Base-by-base conservation (phyloP, 352 stramenopile species). In the Pythium guiyangense region DNA sequence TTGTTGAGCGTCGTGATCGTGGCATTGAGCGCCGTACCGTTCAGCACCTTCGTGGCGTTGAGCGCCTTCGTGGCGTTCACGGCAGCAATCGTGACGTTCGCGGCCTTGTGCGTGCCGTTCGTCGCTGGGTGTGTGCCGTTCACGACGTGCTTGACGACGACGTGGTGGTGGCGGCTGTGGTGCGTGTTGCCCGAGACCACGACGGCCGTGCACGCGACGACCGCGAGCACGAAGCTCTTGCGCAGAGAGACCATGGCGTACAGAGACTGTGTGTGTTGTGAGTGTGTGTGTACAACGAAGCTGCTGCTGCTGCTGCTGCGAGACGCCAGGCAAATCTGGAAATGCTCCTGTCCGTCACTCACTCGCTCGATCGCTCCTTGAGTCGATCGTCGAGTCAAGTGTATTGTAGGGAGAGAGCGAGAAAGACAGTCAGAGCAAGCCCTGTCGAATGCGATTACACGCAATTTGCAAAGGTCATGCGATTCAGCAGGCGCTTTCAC, bases 21-120 rank as follows among this genome's bases (percentile, higher is more conserved):
- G 15, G 6, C 27, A n/a, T n/a, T n/a, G n/a, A n/a, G n/a, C n/a
- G n/a, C n/a, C n/a, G n/a, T n/a, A n/a, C n/a, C n/a, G n/a, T n/a
- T n/a, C n/a, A n/a, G n/a, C n/a, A n/a, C n/a, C n/a, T n/a, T n/a
- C n/a, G n/a, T n/a, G n/a, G n/a, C n/a, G 22, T 52, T 52, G 27
- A 34, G 26, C 27, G 47, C 37, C 47, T 42, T 26, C 18, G 34
- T 42, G 18, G 27, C 39, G 42, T 52, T 57, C 20, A 49, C 50
- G 18, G 56, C 20, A 25, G 52, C 63, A 8, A 52, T 50, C 22
- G 60, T 68, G n/a, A 37, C 54, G 43, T 62, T 73, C 40, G 59
- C 56, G 26, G 59, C 47, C 11, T 39, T n/a, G n/a, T 44, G n/a
- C 11, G 42, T 62, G 49, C 22, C 35, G 35, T 50, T 35, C n/a